Evolutionary conservation across 2,329 filamentous ascomycete species (phyloP), one percentile per base, ranked within the genome.

Genomic region (Pestalotiopsis sp.): DNA sequence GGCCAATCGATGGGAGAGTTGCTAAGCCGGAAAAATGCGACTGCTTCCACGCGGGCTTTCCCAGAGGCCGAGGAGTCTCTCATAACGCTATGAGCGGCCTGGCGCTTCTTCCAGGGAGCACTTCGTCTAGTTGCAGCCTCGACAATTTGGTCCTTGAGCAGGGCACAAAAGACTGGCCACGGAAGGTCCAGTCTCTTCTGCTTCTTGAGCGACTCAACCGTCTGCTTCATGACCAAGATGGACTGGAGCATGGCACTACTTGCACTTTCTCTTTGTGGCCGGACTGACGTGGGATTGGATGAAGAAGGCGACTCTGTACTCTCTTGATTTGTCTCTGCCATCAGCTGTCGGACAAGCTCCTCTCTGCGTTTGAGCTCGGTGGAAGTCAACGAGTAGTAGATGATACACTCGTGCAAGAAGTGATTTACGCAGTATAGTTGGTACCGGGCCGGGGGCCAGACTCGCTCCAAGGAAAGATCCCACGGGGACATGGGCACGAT

Each of bases 391-490:
- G 72, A 64, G 36, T 76, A 71, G 55, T 76, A 75, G 17, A 74
- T 68, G n/a, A 73, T 68, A 38, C 73, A 76, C 68, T 77, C 75
- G 62, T 71, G 72, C 1, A 76, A 38, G 61, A 76, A 76, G 67
- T 75, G 76, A 2, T 74, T 69, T 9, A 70, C 70, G 57, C 75
- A 76, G 61, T 76, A 76, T 0, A 72, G 72, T 52, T 76, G 75
- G 25, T 70, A 64, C 4, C 65, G 59, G 1, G 70, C 71, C 17
- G 73, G 72, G 12, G 73, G 73, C 75, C 75, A 75, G 9, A 36
- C 20, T 1, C 67, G 61, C n/a, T 27, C 45, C 52, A 65, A 62
- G n/a, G 39, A 25, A 9, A 68, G 62, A 13, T 68, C 62, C 67
- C 67, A 68, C 52, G 65, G 49, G 11, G 67, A 61, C 14, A 58